Evolutionary conservation across 1,284 basidiomycete genomes (phyloP).

Genomic region (Moniliella sp.): DNA sequence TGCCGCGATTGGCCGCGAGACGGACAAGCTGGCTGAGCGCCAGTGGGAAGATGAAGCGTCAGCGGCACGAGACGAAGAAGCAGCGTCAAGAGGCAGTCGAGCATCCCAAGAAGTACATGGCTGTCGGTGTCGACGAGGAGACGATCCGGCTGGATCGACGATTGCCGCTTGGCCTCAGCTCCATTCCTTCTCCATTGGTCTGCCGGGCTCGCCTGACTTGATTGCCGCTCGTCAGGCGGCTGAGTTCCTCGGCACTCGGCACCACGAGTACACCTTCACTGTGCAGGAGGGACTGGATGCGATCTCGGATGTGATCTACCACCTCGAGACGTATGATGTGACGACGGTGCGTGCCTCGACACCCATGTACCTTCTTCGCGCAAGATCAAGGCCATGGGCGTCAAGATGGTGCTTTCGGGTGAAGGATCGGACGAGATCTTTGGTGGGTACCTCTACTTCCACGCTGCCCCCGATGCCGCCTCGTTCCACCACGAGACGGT

Average conservation of each 20-base stretch:
- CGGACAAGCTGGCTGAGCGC: constrained; percentile 49
- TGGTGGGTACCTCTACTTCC: constrained; percentile 98
- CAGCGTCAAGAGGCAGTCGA: constrained; percentile 34
- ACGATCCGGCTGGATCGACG: constrained; percentile 7
- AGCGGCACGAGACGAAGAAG: constrained; percentile 43
- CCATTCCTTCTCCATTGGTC: constrained; percentile 91
- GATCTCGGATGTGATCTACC: constrained; percentile 89
- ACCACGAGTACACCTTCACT: constrained; percentile 95
- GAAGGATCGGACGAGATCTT: constrained; percentile 96
- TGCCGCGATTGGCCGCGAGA: constrained; percentile 80
- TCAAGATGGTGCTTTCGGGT: constrained; percentile 97
- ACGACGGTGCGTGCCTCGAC: constrained; percentile 94
- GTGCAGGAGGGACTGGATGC: constrained; percentile 95
- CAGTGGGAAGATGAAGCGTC: constrained; percentile 42
- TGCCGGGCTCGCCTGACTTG: constrained; percentile 84
- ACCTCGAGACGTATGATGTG: constrained; percentile 96
- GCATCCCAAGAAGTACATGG: constrained; percentile 3
- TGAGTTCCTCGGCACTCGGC: constrained; percentile 73
- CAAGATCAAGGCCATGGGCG: constrained; percentile 99
- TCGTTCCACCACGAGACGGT: constrained; percentile 92
- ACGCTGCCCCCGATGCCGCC: constrained; percentile 69
- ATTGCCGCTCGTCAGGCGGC: constrained; percentile 83
- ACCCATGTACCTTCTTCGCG: constrained; percentile 90
- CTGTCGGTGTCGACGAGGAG: constrained; percentile 26
- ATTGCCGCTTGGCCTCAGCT: constrained; percentile 74